Evolutionary conservation across 148 eudicot species (phyloP).

Genomic region (Nyssa sinensis): DNA sequence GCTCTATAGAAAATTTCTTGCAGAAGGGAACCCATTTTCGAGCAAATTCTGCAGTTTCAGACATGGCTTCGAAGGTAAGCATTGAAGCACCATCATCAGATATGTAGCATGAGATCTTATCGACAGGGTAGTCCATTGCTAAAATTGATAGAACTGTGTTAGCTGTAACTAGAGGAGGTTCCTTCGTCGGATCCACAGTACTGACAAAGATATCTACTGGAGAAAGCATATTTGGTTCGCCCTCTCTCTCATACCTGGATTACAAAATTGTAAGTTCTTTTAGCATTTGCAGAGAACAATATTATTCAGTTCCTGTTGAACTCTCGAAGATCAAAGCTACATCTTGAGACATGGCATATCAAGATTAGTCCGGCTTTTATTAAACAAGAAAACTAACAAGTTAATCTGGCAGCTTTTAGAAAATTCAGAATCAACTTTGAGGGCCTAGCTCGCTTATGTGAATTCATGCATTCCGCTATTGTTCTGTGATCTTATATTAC

Average conservation of each 20-base stretch:
- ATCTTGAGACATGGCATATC: not conserved
- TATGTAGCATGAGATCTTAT: slow-evolving; percentile 90
- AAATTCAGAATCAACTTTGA: too few species aligned
- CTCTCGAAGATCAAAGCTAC: not conserved
- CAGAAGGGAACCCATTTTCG: slow-evolving; percentile 98
- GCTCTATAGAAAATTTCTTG: slow-evolving; percentile 87
- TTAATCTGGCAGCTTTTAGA: too few species aligned
- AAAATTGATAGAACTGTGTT: slow-evolving; percentile 87
- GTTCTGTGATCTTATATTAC: too few species aligned
- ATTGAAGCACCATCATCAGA: slow-evolving; percentile 99
- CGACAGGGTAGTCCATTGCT: slow-evolving; percentile 96
- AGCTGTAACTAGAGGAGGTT: slow-evolving; percentile 87
- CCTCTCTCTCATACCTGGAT: slow-evolving; percentile 95
- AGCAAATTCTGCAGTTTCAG: slow-evolving; percentile 96
- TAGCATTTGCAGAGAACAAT: not conserved
- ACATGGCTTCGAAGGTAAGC: slow-evolving; percentile 92
- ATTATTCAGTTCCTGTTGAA: not conserved
- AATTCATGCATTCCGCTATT: too few species aligned
- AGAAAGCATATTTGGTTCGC: slow-evolving; percentile 89
- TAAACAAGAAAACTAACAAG: too few species aligned
- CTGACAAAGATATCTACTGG: slow-evolving; percentile 93
- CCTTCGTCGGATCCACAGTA: slow-evolving; percentile 97
- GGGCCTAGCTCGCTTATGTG: too few species aligned
- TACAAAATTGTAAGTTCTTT: not conserved
- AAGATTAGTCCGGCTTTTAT: not conserved